Percentiles rank a stretch among this genome's conserved stretches.
Conservation (phyloP, 2,329 filamentous ascomycete species). For the Cryphonectria parasitica region DNA sequence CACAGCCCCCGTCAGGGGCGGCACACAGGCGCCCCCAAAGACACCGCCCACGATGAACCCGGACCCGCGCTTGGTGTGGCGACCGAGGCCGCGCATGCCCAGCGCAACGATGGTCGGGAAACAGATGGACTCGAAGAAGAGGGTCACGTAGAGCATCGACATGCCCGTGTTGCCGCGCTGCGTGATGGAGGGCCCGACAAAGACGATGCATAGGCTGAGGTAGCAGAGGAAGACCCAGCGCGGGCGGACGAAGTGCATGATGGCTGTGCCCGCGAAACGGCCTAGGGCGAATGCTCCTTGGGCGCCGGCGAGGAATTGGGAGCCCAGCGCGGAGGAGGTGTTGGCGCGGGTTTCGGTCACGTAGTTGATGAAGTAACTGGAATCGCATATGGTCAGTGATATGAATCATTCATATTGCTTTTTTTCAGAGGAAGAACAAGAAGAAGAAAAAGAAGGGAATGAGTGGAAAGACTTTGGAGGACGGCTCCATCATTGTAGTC, state of each 20-base stretch:
- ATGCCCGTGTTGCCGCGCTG: slow-evolving; percentile 52
- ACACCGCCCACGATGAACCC: slow-evolving; percentile 74
- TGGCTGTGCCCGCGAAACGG: slow-evolving; percentile 66
- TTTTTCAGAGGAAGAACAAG: no score
- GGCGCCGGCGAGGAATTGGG: slow-evolving; percentile 73
- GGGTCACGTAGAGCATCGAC: slow-evolving; percentile 67
- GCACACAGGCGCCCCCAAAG: slow-evolving; percentile 73
- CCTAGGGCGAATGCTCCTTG: slow-evolving; percentile 75
- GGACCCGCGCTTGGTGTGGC: slow-evolving; percentile 76
- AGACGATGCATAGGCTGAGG: slow-evolving; percentile 66
- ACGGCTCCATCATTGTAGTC: background rate
- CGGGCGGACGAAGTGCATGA: slow-evolving; percentile 71
- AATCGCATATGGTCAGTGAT: background rate
- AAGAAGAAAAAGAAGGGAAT: no score
- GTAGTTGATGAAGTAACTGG: slow-evolving; percentile 74
- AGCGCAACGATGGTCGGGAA: slow-evolving; percentile 83
- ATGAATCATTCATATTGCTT: no score
- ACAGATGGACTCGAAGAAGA: slow-evolving; percentile 81
- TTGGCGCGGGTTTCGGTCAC: slow-evolving; percentile 61
- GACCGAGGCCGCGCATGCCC: slow-evolving; percentile 74
- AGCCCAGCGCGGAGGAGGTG: slow-evolving; percentile 55
- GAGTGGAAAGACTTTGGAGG: background rate
- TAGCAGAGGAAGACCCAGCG: slow-evolving; percentile 71
- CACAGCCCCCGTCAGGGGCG: slow-evolving; percentile 70
- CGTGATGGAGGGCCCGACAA: slow-evolving; percentile 56